Conservation (phyloP, 345 rosid species). For the Arabidopsis arenosa region DNA sequence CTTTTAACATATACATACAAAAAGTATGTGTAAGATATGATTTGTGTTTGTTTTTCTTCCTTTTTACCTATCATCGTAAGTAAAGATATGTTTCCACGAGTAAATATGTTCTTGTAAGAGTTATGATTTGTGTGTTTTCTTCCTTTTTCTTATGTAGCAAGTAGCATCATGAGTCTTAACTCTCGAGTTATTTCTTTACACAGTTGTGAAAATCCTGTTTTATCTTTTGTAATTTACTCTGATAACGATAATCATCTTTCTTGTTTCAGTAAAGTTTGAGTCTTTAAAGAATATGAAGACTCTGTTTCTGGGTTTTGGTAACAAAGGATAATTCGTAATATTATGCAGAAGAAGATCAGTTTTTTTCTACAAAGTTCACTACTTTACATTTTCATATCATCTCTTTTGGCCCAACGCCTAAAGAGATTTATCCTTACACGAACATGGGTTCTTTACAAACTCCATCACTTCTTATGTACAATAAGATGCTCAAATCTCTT, state of each 20-base stretch:
- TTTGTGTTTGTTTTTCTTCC: not conserved
- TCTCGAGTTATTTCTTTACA: constrained; percentile 6
- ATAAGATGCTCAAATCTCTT: constrained; percentile 64
- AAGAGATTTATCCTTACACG: not conserved
- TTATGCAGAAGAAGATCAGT: not conserved
- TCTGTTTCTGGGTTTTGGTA: not conserved
- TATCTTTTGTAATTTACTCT: constrained; percentile 20
- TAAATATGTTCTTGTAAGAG: constrained; percentile 38
- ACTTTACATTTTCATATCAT: constrained; percentile 1
- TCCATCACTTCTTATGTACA: constrained; percentile 57
- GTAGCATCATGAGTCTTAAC: constrained; percentile 18
- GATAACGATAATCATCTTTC: constrained; percentile 16
- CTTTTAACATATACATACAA: constrained; percentile 7
- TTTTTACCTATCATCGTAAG: not conserved
- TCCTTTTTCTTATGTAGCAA: constrained; percentile 1
- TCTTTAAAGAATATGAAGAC: not conserved
- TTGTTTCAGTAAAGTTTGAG: not conserved
- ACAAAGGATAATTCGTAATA: not conserved
- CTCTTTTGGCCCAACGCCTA: too few species aligned
- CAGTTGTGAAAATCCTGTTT: not conserved
- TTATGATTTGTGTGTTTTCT: constrained; percentile 5
- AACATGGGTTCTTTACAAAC: constrained; percentile 30
- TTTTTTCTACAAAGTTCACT: constrained; percentile 1
- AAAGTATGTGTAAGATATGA: constrained; percentile 1
- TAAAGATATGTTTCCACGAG: constrained; percentile 16